These are phyloP conservation scores for Penicillium atrosanguineum DNA, from an alignment of 495 filamentous ascomycete genomes.

Conservation along the genomic window DNA sequence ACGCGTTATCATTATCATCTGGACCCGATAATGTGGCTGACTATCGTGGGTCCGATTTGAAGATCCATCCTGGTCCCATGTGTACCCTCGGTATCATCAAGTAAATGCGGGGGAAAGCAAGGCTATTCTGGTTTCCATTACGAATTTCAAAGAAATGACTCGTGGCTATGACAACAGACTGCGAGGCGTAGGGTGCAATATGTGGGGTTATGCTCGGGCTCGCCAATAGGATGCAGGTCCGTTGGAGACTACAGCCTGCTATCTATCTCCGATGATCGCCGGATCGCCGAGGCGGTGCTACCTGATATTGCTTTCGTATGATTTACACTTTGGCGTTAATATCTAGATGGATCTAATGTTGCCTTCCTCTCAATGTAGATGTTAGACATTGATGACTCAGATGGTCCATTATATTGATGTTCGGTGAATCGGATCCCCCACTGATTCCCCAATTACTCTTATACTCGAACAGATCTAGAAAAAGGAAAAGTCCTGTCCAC, in stretches of 20 bases:
- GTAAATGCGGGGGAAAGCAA: slow-evolving; percentile 6
- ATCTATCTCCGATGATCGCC: slow-evolving; percentile 13
- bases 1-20: slow-evolving; percentile 3
- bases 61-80: background rate
- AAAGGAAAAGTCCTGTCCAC: too few species aligned
- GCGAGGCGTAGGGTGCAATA: background rate
- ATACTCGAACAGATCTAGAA: background rate
- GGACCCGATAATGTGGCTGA: slow-evolving; percentile 2
- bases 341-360: too few species aligned
- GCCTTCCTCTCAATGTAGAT: too few species aligned
- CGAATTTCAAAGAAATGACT: background rate
- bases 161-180: background rate
- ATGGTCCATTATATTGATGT: too few species aligned
- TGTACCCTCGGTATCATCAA: background rate
- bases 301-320: background rate
- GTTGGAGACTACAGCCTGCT: background rate
- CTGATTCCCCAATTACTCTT: background rate
- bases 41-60: slow-evolving; percentile 2
- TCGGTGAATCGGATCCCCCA: too few species aligned
- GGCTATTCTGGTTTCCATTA: slow-evolving; percentile 1
- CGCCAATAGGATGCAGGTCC: slow-evolving; percentile 16
- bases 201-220: background rate
- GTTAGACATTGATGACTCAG: too few species aligned
- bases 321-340: too few species aligned
- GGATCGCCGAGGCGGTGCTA: background rate